Evolutionary conservation across 176 grass and related monocot genomes (phyloP).

Genomic region (Otatea glauca): DNA sequence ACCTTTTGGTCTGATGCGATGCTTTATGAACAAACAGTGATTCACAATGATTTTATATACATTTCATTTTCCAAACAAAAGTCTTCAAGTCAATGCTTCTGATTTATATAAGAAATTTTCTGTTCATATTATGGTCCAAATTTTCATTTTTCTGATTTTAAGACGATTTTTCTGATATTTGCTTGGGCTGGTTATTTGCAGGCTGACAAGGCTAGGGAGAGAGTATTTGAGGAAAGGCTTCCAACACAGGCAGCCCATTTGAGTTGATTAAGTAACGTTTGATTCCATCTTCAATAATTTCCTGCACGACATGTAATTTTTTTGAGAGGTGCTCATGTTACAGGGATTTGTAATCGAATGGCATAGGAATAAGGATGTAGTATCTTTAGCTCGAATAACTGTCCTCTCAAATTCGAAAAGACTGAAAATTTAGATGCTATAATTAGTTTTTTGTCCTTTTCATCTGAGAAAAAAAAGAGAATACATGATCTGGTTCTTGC

Average conservation of each 20-base stretch:
- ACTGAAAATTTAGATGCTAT: not conserved
- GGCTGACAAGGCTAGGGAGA: conserved; percentile 54
- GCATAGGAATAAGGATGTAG: not conserved
- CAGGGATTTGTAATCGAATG: not conserved
- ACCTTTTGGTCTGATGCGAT: not conserved
- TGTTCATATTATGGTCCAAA: not conserved
- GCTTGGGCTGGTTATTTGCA: conserved; percentile 31
- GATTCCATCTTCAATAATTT: not conserved
- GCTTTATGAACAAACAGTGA: not conserved
- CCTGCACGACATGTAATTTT: not conserved
- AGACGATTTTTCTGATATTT: conserved; percentile 1
- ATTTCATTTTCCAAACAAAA: not conserved
- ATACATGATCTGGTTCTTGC: not conserved
- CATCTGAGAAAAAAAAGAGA: not conserved
- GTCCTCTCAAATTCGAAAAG: not conserved
- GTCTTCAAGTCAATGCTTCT: not conserved
- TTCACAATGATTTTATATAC: not conserved
- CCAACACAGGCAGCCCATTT: conserved; percentile 32
- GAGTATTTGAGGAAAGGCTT: conserved; percentile 49
- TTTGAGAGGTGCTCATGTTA: not conserved
- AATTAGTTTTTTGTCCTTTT: not conserved
- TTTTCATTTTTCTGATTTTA: not conserved
- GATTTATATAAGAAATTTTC: not conserved
- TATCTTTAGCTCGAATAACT: not conserved
- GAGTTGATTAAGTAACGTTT: not conserved